phyloP scores from a whole-genome alignment of 2,329 filamentous ascomycete genomes.

The Akanthomyces lecanii region DNA sequence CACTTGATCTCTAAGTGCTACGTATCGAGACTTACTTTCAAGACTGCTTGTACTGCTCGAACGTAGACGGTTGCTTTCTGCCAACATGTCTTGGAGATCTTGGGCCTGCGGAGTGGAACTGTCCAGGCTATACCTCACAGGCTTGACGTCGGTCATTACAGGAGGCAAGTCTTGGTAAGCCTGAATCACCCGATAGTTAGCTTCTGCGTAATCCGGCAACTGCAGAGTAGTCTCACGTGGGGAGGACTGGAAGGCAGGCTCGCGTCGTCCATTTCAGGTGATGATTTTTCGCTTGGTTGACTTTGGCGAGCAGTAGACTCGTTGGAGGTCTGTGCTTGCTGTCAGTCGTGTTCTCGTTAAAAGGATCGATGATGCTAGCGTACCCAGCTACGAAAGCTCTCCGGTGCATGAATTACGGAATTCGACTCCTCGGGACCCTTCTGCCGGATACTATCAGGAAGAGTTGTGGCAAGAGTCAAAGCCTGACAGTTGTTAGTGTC shows the following conservation, averaged over 20 bases:
- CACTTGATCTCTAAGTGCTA: background rate
- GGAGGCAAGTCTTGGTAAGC: slow-evolving; percentile 57
- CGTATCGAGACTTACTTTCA: slow-evolving; percentile 55
- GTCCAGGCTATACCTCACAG: slow-evolving; percentile 61
- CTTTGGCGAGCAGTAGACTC: slow-evolving; percentile 35
- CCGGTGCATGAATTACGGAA: slow-evolving; percentile 87
- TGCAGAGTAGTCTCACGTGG: slow-evolving; percentile 22
- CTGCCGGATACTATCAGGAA: slow-evolving; percentile 54
- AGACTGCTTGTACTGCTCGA: slow-evolving; percentile 70
- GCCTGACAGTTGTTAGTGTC: slow-evolving; percentile 34
- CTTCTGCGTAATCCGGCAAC: background rate
- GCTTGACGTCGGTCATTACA: slow-evolving; percentile 70
- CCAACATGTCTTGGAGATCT: slow-evolving; percentile 69
- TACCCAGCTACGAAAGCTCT: slow-evolving; percentile 79
- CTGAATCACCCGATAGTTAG: background rate
- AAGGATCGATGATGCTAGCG: slow-evolving; percentile 25
- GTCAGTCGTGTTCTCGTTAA: slow-evolving; percentile 14
- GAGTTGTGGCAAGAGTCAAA: slow-evolving; percentile 51
- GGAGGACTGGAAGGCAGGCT: slow-evolving; percentile 25
- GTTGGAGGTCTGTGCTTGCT: slow-evolving; percentile 38
- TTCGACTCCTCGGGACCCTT: slow-evolving; percentile 70
- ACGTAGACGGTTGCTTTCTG: slow-evolving; percentile 51
- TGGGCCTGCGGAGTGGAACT: slow-evolving; percentile 77
- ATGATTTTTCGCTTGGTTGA: slow-evolving; percentile 33
- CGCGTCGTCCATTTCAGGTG: slow-evolving; percentile 36